phyloP scores from a whole-genome alignment of 2,329 filamentous ascomycete species.

The Aspergillus tanneri region DNA sequence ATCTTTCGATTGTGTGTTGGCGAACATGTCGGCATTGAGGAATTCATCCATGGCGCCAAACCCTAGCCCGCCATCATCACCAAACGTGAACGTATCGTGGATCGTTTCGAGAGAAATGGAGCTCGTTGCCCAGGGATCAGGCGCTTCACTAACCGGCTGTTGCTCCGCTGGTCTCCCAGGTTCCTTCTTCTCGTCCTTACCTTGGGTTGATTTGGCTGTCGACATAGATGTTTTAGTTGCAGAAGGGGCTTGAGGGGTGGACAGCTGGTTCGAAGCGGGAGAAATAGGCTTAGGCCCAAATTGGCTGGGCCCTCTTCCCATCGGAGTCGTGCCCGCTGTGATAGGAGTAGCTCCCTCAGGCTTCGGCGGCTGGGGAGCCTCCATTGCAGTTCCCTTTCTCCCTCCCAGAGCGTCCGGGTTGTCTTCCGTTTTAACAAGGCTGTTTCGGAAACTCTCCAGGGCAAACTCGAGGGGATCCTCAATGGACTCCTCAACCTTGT shows the following conservation, averaged over 20 bases:
- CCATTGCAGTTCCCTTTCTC: constrained; percentile 19
- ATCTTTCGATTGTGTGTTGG: constrained; percentile 31
- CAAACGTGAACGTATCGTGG: constrained; percentile 38
- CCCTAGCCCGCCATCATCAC: constrained; percentile 31
- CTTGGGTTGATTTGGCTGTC: constrained; percentile 24
- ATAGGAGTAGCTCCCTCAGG: constrained; percentile 32
- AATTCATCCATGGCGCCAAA: constrained; percentile 41
- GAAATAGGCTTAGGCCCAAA: constrained; percentile 35
- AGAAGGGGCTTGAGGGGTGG: constrained; percentile 31
- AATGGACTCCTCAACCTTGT: constrained; percentile 51
- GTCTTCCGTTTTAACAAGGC: constrained; percentile 51
- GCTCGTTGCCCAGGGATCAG: constrained; percentile 41
- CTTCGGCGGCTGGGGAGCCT: constrained; percentile 26
- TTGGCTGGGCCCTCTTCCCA: constrained; percentile 36
- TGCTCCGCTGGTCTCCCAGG: constrained; percentile 23
- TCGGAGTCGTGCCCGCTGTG: constrained; percentile 30
- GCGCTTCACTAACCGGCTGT: constrained; percentile 13
- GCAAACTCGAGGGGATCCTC: constrained; percentile 58
- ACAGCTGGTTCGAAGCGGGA: constrained; percentile 35
- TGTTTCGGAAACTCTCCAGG: constrained; percentile 52
- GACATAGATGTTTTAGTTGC: constrained; percentile 23
- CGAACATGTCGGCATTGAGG: constrained; percentile 38
- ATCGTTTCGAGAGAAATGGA: constrained; percentile 40
- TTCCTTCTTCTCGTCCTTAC: constrained; percentile 30
- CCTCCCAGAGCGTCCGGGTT: constrained; percentile 21